Conservation (phyloP, 345 rosid genomes). For the Salix viminalis region DNA sequence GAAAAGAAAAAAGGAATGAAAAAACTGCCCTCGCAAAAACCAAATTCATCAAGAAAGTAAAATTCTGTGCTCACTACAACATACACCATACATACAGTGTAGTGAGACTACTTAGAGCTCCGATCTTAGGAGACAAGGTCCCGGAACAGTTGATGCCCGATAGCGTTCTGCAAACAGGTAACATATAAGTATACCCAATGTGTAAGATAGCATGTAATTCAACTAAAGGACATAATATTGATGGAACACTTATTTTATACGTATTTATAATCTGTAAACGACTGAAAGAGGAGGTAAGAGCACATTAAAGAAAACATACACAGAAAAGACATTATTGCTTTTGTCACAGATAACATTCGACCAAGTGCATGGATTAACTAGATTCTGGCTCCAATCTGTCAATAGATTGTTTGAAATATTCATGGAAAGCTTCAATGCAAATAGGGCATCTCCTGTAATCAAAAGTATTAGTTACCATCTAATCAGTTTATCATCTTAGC, state of each 20-base stretch:
- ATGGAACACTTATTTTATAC: neutral
- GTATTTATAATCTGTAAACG: neutral
- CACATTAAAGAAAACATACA: slow-evolving; percentile 47
- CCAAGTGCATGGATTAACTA: slow-evolving; percentile 95
- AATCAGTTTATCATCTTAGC: slow-evolving; percentile 13
- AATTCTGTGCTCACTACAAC: neutral
- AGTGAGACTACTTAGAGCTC: slow-evolving; percentile 51
- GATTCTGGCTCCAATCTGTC: slow-evolving; percentile 74
- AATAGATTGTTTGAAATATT: slow-evolving; percentile 47
- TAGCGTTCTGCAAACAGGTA: slow-evolving; percentile 54
- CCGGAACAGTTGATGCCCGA: slow-evolving; percentile 80
- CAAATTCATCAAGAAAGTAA: neutral
- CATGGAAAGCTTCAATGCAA: slow-evolving; percentile 49
- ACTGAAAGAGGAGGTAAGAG: neutral
- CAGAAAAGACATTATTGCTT: slow-evolving; percentile 50
- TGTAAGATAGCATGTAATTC: neutral
- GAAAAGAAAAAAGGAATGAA: neutral
- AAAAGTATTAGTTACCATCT: slow-evolving; percentile 18
- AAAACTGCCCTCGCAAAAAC: neutral
- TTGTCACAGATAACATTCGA: slow-evolving; percentile 62
- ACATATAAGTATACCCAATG: slow-evolving; percentile 13
- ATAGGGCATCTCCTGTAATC: slow-evolving; percentile 71
- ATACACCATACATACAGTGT: slow-evolving; percentile 60
- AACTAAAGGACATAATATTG: slow-evolving; percentile 6
- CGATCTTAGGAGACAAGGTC: slow-evolving; percentile 62